Evolutionary conservation across 2,329 filamentous ascomycete species (phyloP).

Genomic region (Aspergillus sergii): DNA sequence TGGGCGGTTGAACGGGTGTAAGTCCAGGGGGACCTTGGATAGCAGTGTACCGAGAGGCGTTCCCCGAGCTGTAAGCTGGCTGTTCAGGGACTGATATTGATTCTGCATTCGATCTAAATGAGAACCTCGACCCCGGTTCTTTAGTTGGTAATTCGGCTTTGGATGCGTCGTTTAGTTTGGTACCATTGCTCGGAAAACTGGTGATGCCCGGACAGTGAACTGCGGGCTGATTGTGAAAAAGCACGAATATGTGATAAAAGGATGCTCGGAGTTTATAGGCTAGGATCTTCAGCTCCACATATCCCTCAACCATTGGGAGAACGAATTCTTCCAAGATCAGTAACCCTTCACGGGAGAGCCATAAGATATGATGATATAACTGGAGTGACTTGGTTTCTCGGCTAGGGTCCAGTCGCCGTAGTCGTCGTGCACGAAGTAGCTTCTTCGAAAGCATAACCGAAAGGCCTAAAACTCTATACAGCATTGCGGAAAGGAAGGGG

Average conservation of each 20-base stretch:
- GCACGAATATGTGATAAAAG: constrained; percentile 94
- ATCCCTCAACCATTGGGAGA: constrained; percentile 77
- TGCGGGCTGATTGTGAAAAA: constrained; percentile 89
- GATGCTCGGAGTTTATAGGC: constrained; percentile 90
- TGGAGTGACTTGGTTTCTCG: constrained; percentile 77
- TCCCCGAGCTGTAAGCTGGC: neutral
- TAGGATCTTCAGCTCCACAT: constrained; percentile 82
- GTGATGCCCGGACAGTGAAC: constrained; percentile 65
- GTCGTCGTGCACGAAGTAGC: constrained; percentile 78
- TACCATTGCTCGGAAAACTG: constrained; percentile 31
- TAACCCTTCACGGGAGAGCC: constrained; percentile 89
- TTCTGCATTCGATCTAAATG: constrained; percentile 22
- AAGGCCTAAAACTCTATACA: constrained; percentile 89
- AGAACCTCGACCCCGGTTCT: constrained; percentile 18
- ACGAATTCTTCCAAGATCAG: constrained; percentile 85
- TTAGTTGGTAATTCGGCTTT: constrained; percentile 28
- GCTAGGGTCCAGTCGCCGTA: constrained; percentile 79
- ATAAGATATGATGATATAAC: constrained; percentile 88
- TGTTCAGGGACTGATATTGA: constrained; percentile 15
- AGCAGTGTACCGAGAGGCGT: constrained; percentile 10
- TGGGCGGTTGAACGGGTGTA: constrained; percentile 32
- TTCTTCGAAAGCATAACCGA: constrained; percentile 86
- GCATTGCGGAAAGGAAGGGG: constrained; percentile 70
- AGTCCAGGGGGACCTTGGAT: constrained; percentile 41
- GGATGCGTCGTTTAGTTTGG: constrained; percentile 32